These are phyloP conservation scores for Neonectria coccinea DNA, from an alignment of 2,329 filamentous ascomycete species.

Conservation along the genomic window DNA sequence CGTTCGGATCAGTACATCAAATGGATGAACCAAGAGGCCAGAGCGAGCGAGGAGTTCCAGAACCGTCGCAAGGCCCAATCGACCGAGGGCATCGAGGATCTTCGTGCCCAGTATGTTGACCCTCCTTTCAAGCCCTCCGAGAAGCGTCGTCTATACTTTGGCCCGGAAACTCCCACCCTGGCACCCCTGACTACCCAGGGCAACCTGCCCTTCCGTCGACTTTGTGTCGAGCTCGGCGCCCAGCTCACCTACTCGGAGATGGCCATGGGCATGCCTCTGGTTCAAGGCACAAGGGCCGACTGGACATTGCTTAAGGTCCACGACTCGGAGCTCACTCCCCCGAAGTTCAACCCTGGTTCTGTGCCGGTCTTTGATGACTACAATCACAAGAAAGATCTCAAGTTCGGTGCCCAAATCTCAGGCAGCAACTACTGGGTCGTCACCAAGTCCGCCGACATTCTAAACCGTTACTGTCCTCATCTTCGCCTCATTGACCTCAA, in stretches of 20 bases:
- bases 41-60: constrained; percentile 53
- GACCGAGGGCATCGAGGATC: constrained; percentile 69
- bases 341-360: constrained; percentile 69
- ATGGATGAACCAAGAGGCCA: constrained; percentile 78
- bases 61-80: constrained; percentile 58
- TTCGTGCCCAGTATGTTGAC: constrained; percentile 84
- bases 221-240: constrained; percentile 89
- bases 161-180: constrained; percentile 90
- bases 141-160: constrained; percentile 94
- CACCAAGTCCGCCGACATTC: constrained; percentile 85
- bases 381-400: constrained; percentile 83
- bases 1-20: constrained; percentile 80
- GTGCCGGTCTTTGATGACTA: constrained; percentile 77
- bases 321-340: constrained; percentile 80
- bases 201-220: constrained; percentile 91
- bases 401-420: constrained; percentile 92
- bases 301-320: constrained; percentile 97
- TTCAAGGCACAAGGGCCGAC: constrained; percentile 91
- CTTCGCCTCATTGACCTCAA: constrained; percentile 94
- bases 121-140: constrained; percentile 91
- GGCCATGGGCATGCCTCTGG: constrained; percentile 89
- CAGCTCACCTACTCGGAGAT: constrained; percentile 98
- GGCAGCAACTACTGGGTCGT: constrained; percentile 93
- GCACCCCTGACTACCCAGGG: constrained; percentile 96
- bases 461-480: constrained; percentile 81